Evolutionary conservation across 2,329 filamentous ascomycete genomes (phyloP).

Genomic region (Cyphellophora attinorum): DNA sequence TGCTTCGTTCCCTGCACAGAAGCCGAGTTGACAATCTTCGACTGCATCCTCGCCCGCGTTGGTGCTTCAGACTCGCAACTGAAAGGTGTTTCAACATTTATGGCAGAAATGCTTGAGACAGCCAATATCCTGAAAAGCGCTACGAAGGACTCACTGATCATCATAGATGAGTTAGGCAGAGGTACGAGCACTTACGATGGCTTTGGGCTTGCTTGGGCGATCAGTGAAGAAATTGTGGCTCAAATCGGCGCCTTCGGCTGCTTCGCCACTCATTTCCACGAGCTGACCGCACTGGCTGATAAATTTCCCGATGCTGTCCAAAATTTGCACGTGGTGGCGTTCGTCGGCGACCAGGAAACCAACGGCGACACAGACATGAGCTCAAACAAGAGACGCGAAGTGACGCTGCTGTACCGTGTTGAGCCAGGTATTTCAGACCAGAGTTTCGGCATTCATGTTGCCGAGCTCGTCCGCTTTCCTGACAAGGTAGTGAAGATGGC

Average conservation of each 20-base stretch:
- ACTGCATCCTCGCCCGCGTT: conserved; percentile 91
- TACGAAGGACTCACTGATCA: conserved; percentile 89
- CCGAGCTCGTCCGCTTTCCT: conserved; percentile 90
- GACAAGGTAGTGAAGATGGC: conserved; percentile 98
- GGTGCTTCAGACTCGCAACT: conserved; percentile 94
- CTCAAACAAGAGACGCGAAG: conserved; percentile 59
- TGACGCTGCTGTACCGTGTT: conserved; percentile 94
- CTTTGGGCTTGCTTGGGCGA: conserved; percentile 98
- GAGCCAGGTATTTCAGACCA: conserved; percentile 93
- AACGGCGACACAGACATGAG: conserved; percentile 25
- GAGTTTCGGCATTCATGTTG: conserved; percentile 96
- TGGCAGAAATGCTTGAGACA: conserved; percentile 99
- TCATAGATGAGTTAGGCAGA: conserved; percentile 94
- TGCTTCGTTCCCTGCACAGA: conserved; percentile 89
- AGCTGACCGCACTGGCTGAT: conserved; percentile 82
- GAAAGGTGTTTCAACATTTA: conserved; percentile 96
- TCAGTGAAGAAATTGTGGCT: conserved; percentile 91
- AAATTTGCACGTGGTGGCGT: conserved; percentile 92
- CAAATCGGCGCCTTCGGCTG: conserved; percentile 91
- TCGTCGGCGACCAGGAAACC: conserved; percentile 55
- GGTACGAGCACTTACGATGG: conserved; percentile 97
- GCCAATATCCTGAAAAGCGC: conserved; percentile 97
- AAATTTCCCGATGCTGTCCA: conserved; percentile 71
- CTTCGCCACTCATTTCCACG: conserved; percentile 98
- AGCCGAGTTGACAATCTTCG: conserved; percentile 90